phyloP scores from a whole-genome alignment of 75 land plant genomes.

The Azolla pinnata region DNA sequence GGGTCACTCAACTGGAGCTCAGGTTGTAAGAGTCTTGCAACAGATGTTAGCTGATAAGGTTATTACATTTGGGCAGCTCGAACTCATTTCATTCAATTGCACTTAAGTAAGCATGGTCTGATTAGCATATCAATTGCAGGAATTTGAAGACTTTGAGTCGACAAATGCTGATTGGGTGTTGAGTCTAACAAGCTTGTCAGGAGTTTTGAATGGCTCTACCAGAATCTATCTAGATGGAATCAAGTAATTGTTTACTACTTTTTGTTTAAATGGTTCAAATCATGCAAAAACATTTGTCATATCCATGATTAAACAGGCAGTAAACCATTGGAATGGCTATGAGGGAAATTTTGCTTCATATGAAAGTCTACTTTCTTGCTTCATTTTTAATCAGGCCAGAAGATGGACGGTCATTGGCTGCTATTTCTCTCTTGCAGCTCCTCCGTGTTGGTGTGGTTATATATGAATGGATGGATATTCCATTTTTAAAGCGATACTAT shows the following conservation, averaged over 20 bases:
- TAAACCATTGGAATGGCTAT: too few species aligned
- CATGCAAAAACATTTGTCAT: too few species aligned
- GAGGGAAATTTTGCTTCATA: too few species aligned
- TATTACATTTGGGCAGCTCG: neutral
- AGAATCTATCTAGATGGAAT: conserved; percentile 90
- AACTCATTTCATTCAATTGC: conserved; percentile 2
- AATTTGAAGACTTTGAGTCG: conserved; percentile 58
- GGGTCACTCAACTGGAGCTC: conserved; percentile 92
- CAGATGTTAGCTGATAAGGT: conserved; percentile 96
- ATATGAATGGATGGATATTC: conserved; percentile 83
- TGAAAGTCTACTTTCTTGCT: too few species aligned
- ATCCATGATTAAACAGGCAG: too few species aligned
- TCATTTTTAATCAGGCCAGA: conserved; percentile 57
- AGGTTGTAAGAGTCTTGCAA: conserved; percentile 78
- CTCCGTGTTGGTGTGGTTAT: conserved; percentile 65
- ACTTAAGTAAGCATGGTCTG: neutral
- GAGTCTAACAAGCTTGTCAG: conserved; percentile 82
- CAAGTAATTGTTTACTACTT: conserved; percentile 37
- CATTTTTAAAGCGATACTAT: conserved; percentile 67
- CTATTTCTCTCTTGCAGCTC: conserved; percentile 63
- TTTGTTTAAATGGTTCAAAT: too few species aligned
- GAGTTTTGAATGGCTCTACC: conserved; percentile 91
- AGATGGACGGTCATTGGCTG: conserved; percentile 66
- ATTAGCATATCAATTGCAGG: conserved; percentile 23
- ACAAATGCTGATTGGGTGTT: conserved; percentile 82